Evolutionary conservation across 2,329 filamentous ascomycete genomes (phyloP), one percentile per base, ranked within the genome.

Genomic region (Epichloe aotearoae): DNA sequence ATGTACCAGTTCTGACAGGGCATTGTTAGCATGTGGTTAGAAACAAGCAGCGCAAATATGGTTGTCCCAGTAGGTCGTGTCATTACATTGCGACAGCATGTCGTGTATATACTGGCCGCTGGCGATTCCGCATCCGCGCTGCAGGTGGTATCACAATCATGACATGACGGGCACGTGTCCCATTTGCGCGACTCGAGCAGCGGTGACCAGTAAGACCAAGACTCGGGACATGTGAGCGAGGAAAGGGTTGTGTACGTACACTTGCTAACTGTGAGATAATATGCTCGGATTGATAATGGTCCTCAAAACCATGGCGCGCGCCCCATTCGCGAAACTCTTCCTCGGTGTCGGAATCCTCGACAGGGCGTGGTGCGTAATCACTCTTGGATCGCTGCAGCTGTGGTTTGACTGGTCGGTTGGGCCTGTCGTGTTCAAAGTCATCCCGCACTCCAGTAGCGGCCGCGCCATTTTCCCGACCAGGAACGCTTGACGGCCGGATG

Each of bases 231-330:
- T 19, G 39, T 14, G 39, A 19, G n/a, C 19, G 41, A 30, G 23
- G n/a, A 45, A 34, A 39, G 34, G 45, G 30, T 17, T 47, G 34
- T 44, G 49, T 53, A 55, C 83, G 71, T 70, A 89, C 85, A 64
- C 84, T 89, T 49, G 86, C 88, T 56, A 95, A 74, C 57, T 89
- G 79, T 52, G 86, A 85, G 59, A 94, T 85, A 61, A 94, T 90
- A 62, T 95, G 88, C 58, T 89, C 86, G 5, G 86, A 94, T 62
- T 88, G 86, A 64, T 95, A 89, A 66, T 95, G 88, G 58, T 90
- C 86, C 63, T 95, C 88, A 72, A 93, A 96, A 46, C 90, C 90
- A 70, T 96, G 90, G 46, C 90, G 80, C 65, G 76, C 76, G 7
- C 77, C 77, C 73, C 75, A 77, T 57, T 75, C 72, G 42, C 69